phyloP scores from a whole-genome alignment of 148 eudicot genomes.

The Dysphania ambrosioides region DNA sequence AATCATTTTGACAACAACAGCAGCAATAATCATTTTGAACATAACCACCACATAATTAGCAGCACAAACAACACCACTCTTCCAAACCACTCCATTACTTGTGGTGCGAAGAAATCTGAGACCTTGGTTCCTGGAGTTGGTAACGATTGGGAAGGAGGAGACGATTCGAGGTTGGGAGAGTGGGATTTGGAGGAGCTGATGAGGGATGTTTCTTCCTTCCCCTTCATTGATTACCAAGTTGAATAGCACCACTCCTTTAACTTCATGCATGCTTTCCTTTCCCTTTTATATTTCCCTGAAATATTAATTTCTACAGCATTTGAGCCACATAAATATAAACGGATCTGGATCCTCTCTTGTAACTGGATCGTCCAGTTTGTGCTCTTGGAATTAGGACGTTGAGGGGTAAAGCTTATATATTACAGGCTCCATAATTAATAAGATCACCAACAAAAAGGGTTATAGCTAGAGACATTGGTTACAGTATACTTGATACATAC shows the following conservation, averaged over 20 bases:
- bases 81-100: constrained; percentile 30
- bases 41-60: constrained; percentile 33
- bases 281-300: background rate
- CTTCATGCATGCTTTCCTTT: background rate
- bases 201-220: constrained; percentile 61
- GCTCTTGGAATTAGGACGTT: constrained; percentile 27
- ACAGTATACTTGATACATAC: constrained; percentile 19
- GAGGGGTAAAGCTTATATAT: constrained; percentile 4
- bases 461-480: constrained; percentile 16
- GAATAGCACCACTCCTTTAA: constrained; percentile 24
- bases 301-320: constrained; percentile 4
- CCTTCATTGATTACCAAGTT: constrained; percentile 57
- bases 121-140: constrained; percentile 22
- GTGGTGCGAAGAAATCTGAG: constrained; percentile 15
- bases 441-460: constrained; percentile 23
- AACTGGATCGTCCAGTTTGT: background rate
- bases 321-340: constrained; percentile 16
- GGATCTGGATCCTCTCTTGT: background rate
- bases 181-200: constrained; percentile 85
- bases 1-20: constrained; percentile 26
- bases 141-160: constrained; percentile 49
- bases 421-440: constrained; percentile 24
- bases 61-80: constrained; percentile 26
- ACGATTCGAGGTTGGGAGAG: constrained; percentile 61
- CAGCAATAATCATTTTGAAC: constrained; percentile 29